These are phyloP conservation scores for Chaetomium tenue DNA, from an alignment of 495 filamentous ascomycete species.

Conservation along the genomic window DNA sequence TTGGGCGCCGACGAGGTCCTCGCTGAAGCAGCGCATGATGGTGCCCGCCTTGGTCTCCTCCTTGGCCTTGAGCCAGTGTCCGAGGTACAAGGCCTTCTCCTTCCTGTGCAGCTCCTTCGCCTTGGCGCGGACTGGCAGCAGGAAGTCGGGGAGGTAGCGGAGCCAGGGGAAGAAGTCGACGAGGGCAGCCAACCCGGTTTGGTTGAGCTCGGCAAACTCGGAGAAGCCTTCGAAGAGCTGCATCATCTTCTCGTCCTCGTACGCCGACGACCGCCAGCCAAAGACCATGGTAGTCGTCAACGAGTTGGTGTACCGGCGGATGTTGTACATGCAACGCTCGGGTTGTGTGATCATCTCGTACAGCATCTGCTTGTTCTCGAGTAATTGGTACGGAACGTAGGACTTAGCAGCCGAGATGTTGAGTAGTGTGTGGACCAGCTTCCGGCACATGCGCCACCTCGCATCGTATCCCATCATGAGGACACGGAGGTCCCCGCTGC, in stretches of 20 bases:
- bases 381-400: conserved; percentile 53
- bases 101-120: conserved; percentile 34
- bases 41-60: conserved; percentile 30
- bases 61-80: conserved; percentile 39
- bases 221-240: conserved; percentile 55
- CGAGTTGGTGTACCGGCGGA: conserved; percentile 54
- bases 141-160: conserved; percentile 43
- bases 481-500: conserved; percentile 35
- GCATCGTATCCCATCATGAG: conserved; percentile 43
- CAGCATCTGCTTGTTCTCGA: conserved; percentile 53
- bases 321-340: conserved; percentile 47
- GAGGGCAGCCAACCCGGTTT: conserved; percentile 39
- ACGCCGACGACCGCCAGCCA: conserved; percentile 49
- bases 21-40: conserved; percentile 42
- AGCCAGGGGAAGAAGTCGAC: conserved; percentile 48
- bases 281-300: conserved; percentile 58
- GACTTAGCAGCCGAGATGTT: conserved; percentile 43
- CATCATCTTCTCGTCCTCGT: conserved; percentile 51
- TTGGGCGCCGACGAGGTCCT: conserved; percentile 42
- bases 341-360: conserved; percentile 43
- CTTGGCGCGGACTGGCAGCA: conserved; percentile 35
- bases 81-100: conserved; percentile 34
- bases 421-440: conserved; percentile 46
- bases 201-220: conserved; percentile 49
- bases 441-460: conserved; percentile 45